phyloP scores from a whole-genome alignment of 768 basidiomycete genomes.

The Auriscalpium microsporum region DNA sequence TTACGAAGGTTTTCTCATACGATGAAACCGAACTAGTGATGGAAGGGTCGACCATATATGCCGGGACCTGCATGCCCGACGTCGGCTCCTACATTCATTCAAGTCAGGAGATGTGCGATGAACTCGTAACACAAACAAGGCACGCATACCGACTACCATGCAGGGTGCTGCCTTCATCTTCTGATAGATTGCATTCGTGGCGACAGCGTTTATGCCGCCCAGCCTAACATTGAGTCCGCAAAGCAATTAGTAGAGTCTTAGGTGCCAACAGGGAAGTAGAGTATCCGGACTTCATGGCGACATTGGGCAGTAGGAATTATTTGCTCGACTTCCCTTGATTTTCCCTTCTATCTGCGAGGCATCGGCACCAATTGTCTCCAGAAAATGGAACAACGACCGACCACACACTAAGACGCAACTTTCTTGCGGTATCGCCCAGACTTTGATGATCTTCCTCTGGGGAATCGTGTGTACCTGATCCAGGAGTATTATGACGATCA shows the following conservation, averaged over 20 bases:
- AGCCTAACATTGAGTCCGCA: constrained; percentile 76
- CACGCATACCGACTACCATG: constrained; percentile 57
- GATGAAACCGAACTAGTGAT: constrained; percentile 74
- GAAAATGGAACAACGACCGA: neutral
- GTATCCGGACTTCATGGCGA: constrained; percentile 57
- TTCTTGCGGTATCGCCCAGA: neutral
- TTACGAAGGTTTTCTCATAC: constrained; percentile 63
- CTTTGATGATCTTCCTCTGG: constrained; percentile 1
- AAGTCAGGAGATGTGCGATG: neutral
- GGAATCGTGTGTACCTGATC: neutral
- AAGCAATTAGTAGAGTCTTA: neutral
- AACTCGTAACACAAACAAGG: neutral
- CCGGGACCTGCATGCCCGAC: constrained; percentile 76
- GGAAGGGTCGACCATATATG: constrained; percentile 64
- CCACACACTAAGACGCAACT: neutral
- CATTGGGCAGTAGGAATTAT: constrained; percentile 70
- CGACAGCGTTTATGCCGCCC: constrained; percentile 74
- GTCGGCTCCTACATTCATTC: constrained; percentile 42
- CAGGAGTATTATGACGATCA: constrained; percentile 6
- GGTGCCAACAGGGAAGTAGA: neutral
- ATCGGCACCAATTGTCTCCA: neutral
- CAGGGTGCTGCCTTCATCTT: constrained; percentile 64
- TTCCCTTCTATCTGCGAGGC: constrained; percentile 37
- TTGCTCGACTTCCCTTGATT: constrained; percentile 60
- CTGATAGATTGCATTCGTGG: constrained; percentile 52